Percentiles rank a stretch among this genome's conserved stretches.
phyloP scores from a whole-genome alignment of 1,284 basidiomycete genomes.

The Vanrija sp. region DNA sequence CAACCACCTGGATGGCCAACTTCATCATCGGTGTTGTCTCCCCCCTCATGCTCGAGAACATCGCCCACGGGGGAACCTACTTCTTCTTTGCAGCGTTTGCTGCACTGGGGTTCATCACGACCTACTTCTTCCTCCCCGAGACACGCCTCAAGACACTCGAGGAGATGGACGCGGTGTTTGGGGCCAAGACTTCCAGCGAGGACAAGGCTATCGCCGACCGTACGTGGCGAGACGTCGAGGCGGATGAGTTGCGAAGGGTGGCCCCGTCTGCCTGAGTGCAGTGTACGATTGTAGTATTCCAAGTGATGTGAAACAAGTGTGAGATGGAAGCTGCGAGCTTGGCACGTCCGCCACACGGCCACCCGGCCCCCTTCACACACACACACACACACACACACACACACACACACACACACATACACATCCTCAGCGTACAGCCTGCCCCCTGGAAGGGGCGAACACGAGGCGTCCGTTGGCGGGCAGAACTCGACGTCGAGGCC shows the following conservation, averaged over 20 bases:
- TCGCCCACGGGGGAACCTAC: conserved; percentile 17
- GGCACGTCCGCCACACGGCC: too few relatives aligned
- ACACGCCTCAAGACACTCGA: conserved; percentile 58
- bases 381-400: too few relatives aligned
- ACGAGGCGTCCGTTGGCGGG: too few relatives aligned
- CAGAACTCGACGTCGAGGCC: too few relatives aligned
- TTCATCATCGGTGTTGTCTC: conserved; percentile 20
- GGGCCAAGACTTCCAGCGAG: conserved; percentile 1
- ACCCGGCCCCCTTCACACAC: too few relatives aligned
- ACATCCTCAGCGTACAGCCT: too few relatives aligned
- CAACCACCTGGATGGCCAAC: conserved; percentile 22
- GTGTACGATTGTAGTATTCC: too few relatives aligned
- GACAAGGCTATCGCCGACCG: conserved; percentile 1
- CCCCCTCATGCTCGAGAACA: conserved; percentile 19
- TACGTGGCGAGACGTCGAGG: background rate
- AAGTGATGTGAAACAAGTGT: too few relatives aligned
- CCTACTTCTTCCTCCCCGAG: conserved; percentile 16
- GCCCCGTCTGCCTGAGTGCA: background rate
- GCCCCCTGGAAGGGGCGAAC: too few relatives aligned
- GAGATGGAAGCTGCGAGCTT: too few relatives aligned
- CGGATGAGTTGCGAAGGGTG: background rate
- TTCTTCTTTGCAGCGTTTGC: conserved; percentile 21
- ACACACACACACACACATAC: too few relatives aligned
- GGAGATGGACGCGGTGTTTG: conserved; percentile 80
- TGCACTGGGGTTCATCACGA: conserved; percentile 12